Percentiles rank a stretch among this genome's conserved stretches.
These are phyloP conservation scores for Phoenix dactylifera DNA, from an alignment of 176 grass and related monocot species.

Conservation along the genomic window DNA sequence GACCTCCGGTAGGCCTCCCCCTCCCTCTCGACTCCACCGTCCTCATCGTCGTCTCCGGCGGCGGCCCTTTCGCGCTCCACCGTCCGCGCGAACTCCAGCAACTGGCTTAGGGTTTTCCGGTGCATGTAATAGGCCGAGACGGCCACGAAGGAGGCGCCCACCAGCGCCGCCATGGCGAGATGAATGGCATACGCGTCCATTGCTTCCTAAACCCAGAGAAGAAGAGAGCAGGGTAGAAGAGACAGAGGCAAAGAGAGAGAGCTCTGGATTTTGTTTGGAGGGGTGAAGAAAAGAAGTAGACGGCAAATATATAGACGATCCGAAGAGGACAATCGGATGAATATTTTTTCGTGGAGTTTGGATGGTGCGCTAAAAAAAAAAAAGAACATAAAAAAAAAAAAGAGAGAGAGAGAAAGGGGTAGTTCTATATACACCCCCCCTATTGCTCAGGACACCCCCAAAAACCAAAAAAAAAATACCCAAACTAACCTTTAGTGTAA, in stretches of 20 bases:
- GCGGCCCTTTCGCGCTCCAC: slow-evolving; percentile 13
- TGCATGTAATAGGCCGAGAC: slow-evolving; percentile 80
- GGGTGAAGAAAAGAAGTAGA: too few relatives aligned
- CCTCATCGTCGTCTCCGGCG: not conserved
- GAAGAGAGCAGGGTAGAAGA: not conserved
- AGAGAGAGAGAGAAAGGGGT: too few relatives aligned
- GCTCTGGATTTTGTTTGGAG: too few relatives aligned
- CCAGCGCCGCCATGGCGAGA: slow-evolving; percentile 70
- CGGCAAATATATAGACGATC: too few relatives aligned
- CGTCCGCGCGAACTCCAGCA: slow-evolving; percentile 58
- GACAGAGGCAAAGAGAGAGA: not conserved
- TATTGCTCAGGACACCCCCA: too few relatives aligned
- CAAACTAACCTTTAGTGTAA: too few relatives aligned
- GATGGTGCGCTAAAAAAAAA: too few relatives aligned
- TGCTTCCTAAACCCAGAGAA: not conserved
- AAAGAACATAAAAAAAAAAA: too few relatives aligned
- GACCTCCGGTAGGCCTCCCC: slow-evolving; percentile 12
- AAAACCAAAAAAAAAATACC: too few relatives aligned
- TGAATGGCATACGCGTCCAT: slow-evolving; percentile 85
- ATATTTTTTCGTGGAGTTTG: too few relatives aligned
- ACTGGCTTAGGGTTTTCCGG: slow-evolving; percentile 52
- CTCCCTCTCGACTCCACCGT: not conserved
- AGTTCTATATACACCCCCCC: too few relatives aligned
- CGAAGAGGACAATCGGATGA: too few relatives aligned
- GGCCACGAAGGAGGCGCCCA: slow-evolving; percentile 62